phyloP scores from a whole-genome alignment of 768 basidiomycete species.

The Peribolospora baueri region DNA sequence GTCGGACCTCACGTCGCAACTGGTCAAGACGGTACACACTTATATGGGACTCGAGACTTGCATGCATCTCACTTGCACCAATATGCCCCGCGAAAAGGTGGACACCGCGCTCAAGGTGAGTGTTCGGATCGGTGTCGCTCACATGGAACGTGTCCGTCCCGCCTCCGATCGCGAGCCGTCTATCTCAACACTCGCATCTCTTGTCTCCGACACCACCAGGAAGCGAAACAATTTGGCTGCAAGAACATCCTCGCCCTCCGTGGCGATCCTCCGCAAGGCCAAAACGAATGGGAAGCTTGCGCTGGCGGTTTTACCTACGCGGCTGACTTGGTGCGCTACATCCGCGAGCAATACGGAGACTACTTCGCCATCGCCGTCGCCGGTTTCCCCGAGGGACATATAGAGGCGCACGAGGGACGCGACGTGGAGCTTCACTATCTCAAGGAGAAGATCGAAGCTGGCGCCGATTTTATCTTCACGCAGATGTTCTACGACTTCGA shows the following conservation, averaged over 20 bases:
- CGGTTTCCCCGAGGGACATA: conserved; percentile 76
- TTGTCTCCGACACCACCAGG: conserved; percentile 2
- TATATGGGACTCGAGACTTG: conserved; percentile 84
- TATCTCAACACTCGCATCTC: background rate
- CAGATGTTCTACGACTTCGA: conserved; percentile 93
- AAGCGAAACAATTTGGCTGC: conserved; percentile 55
- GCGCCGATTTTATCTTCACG: conserved; percentile 85
- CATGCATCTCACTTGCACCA: conserved; percentile 98
- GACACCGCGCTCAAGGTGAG: conserved; percentile 57
- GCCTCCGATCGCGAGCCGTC: background rate
- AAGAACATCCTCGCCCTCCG: conserved; percentile 76
- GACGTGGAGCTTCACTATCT: conserved; percentile 37
- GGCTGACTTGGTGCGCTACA: conserved; percentile 69
- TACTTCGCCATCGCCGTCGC: conserved; percentile 59
- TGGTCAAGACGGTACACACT: conserved; percentile 46
- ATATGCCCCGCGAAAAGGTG: conserved; percentile 89
- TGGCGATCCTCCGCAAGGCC: conserved; percentile 80
- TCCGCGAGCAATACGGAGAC: conserved; percentile 57
- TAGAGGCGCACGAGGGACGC: conserved; percentile 26
- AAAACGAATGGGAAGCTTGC: conserved; percentile 70
- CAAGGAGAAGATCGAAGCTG: conserved; percentile 75
- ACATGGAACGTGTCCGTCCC: background rate
- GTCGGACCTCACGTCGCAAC: conserved; percentile 60
- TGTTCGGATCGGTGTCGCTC: too few species aligned
- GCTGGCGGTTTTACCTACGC: conserved; percentile 66